Percentiles rank a stretch among this genome's conserved stretches.
Conservation (phyloP, 495 filamentous ascomycete species). For the Hypoxylon intermedium region DNA sequence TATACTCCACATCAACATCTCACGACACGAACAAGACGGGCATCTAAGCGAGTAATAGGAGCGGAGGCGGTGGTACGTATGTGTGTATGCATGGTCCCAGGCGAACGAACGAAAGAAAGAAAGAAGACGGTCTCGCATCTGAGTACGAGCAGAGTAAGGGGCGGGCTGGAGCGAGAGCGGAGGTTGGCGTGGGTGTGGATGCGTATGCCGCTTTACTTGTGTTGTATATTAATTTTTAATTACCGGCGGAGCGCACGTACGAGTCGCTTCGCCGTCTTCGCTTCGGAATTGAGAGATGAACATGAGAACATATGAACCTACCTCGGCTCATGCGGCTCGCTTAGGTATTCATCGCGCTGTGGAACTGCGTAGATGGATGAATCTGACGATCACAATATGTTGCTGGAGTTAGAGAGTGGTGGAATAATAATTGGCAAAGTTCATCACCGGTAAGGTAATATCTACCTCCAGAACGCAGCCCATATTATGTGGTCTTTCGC, state of each 20-base stretch:
- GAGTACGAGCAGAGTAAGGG: background rate
- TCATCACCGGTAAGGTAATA: too few species aligned
- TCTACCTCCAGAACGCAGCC: too few species aligned
- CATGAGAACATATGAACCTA: background rate
- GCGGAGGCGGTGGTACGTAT: too few species aligned
- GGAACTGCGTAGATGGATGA: too few species aligned
- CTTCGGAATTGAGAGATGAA: background rate
- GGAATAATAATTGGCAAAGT: too few species aligned
- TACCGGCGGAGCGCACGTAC: background rate
- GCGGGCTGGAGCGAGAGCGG: background rate
- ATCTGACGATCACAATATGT: too few species aligned
- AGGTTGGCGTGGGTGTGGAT: background rate
- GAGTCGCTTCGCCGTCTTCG: background rate
- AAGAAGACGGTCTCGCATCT: constrained; percentile 1
- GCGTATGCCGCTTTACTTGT: background rate
- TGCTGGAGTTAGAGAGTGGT: too few species aligned
- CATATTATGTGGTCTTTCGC: too few species aligned
- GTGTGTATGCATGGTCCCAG: too few species aligned
- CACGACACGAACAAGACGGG: constrained; percentile 13
- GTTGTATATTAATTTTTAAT: background rate
- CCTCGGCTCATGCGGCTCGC: too few species aligned
- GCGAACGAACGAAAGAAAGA: background rate
- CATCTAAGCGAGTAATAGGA: constrained; percentile 3
- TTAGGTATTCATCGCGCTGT: too few species aligned
- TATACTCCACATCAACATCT: background rate